Base-by-base conservation (phyloP, 2,329 filamentous ascomycete species). In the Hypoxylon sp. region DNA sequence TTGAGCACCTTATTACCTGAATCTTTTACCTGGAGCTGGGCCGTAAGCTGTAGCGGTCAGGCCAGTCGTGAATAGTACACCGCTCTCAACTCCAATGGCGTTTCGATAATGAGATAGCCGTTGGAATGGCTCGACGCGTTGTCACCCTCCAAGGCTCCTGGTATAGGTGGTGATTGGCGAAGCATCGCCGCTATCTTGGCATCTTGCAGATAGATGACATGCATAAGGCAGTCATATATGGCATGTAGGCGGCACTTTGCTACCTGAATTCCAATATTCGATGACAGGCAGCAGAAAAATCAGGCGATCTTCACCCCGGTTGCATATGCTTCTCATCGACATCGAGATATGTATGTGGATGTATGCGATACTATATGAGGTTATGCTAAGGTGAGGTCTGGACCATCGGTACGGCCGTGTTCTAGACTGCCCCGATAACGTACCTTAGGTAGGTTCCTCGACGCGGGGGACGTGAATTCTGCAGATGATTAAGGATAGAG, bases 201-300 rank as follows among this genome's bases (percentile, higher is more conserved):
- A 32, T 53, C 6, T 30, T 33, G 54, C 28, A 18, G 30, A 46
- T 38, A 9, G 26, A 51, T 30, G 36, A 46, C 53, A 36, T 61
- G 53, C 57, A 64, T 58, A 33, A 61, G 18, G 48, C 36, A 61
- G 52, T 40, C 56, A 46, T 60, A n/a, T 26, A 26, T 26, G 46
- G 38, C 49, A 48, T 64, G 58, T n/a, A n/a, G n/a, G n/a, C 52
- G 61, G 56, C 61, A 64, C 56, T 40, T 61, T 45, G 46, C 20
- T 36, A 24, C 36, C 38, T 52, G 44, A 38, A 40, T 52, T 48
- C 22, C 18, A 22, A 20, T 30, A 33, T 36, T 50, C 24, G 33
- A 61, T 50, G 38, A 12, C 36, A 55, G 56, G 44, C 42, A 61
- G 36, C 33, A 51, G 24, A 58, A 20, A 57, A 38, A 33, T 61